A percentile compares a stretch with the other conserved stretches of the same genome.
Evolutionary conservation across 2,329 filamentous ascomycete genomes (phyloP).

Genomic region (Exophiala lecanii-corni): DNA sequence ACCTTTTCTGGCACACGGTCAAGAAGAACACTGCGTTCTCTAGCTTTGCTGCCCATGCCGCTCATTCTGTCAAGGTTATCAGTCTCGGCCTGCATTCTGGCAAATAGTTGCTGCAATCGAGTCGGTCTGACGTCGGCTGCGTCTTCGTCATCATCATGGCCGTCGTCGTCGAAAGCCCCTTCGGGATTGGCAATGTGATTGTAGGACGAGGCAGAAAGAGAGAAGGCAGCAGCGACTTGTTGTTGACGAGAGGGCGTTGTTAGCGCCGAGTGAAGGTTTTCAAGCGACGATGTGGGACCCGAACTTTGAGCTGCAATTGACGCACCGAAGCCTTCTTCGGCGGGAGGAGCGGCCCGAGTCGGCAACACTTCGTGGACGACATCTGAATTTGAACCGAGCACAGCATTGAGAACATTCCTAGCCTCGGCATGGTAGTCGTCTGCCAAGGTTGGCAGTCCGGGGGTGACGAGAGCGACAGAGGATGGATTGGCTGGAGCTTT

Average conservation of each 20-base stretch:
- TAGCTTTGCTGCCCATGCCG: constrained; percentile 68
- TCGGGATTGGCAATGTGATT: constrained; percentile 74
- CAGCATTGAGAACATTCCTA: constrained; percentile 44
- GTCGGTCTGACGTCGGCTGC: constrained; percentile 32
- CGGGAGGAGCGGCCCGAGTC: constrained; percentile 29
- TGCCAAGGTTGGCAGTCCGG: constrained; percentile 49
- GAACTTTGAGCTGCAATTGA: constrained; percentile 37
- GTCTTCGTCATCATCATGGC: constrained; percentile 30
- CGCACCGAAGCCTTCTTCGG: constrained; percentile 23
- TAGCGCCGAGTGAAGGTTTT: constrained; percentile 63
- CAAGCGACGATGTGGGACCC: constrained; percentile 44
- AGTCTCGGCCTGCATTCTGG: constrained; percentile 70
- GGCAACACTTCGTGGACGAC: constrained; percentile 38
- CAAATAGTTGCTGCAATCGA: constrained; percentile 60
- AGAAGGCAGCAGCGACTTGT: constrained; percentile 81
- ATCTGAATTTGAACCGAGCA: constrained; percentile 40
- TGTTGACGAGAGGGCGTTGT: constrained; percentile 77
- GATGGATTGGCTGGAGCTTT: constrained; percentile 63
- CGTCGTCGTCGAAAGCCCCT: constrained; percentile 55
- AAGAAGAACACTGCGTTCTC: constrained; percentile 88
- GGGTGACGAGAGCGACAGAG: constrained; percentile 72
- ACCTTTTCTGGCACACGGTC: constrained; percentile 90
- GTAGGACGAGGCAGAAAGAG: constrained; percentile 80
- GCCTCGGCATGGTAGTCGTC: constrained; percentile 46
- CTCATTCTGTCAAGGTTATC: constrained; percentile 48